Percentiles rank a stretch among this genome's conserved stretches.
Conservation (phyloP, 2,329 filamentous ascomycete species). For the Aureobasidium lini region DNA sequence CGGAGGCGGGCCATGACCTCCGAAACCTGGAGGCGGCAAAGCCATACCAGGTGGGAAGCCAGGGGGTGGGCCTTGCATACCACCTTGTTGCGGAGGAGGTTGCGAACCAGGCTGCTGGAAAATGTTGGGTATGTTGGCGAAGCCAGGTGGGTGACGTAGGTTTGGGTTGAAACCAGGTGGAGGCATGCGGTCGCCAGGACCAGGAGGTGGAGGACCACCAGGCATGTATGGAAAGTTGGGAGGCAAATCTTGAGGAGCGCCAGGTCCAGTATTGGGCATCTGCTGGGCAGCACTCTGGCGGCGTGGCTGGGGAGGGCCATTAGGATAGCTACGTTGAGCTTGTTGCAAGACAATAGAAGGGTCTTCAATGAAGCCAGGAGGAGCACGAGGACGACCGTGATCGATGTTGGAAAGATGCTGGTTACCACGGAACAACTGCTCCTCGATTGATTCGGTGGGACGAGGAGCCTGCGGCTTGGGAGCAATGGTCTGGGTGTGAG, state of each 20-base stretch:
- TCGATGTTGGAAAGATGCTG: constrained; percentile 12
- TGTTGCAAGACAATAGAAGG: constrained; percentile 24
- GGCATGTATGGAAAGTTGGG: constrained; percentile 6
- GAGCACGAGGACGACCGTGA: constrained; percentile 19
- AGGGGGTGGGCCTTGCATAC: background rate
- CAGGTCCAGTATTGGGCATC: constrained; percentile 10
- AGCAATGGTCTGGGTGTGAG: constrained; percentile 24
- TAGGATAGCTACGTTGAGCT: constrained; percentile 24
- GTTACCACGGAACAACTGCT: constrained; percentile 23
- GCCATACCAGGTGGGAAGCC: constrained; percentile 11
- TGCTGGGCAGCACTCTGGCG: constrained; percentile 17
- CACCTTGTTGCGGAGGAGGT: constrained; percentile 13
- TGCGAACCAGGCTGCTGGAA: constrained; percentile 23
- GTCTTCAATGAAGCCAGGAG: constrained; percentile 29
- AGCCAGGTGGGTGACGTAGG: constrained; percentile 27
- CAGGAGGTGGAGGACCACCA: constrained; percentile 8
- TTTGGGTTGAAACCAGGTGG: constrained; percentile 26
- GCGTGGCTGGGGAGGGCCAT: constrained; percentile 21
- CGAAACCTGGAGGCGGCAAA: background rate
- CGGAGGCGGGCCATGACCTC: constrained; percentile 8
- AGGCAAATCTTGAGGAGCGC: constrained; percentile 11
- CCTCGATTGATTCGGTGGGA: constrained; percentile 28
- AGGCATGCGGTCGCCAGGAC: constrained; percentile 7
- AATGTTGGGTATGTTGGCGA: constrained; percentile 23
- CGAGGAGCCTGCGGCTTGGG: constrained; percentile 28